phyloP scores from a whole-genome alignment of 768 basidiomycete genomes.

The Clavulina sp. region DNA sequence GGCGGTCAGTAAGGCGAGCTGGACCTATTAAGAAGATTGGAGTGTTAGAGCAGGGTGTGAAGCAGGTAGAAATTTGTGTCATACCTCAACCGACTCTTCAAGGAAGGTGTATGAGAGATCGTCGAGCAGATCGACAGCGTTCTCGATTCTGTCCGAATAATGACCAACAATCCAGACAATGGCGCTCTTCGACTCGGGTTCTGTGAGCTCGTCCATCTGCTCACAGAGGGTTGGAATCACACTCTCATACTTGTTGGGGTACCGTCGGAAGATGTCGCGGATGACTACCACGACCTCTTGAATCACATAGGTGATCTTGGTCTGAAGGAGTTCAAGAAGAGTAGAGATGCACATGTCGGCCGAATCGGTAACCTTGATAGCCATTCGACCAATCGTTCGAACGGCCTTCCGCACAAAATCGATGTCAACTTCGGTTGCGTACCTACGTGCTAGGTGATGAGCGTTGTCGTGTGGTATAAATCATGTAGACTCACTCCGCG shows the following conservation, averaged over 20 bases:
- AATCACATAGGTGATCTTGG: conserved; percentile 88
- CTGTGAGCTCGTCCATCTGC: conserved; percentile 79
- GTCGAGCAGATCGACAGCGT: conserved; percentile 88
- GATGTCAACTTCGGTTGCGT: conserved; percentile 94
- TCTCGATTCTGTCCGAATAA: conserved; percentile 88
- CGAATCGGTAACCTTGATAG: conserved; percentile 85
- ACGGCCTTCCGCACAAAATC: conserved; percentile 98
- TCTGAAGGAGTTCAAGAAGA: conserved; percentile 72
- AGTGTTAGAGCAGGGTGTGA: neutral
- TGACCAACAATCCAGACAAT: conserved; percentile 99
- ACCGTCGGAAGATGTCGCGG: conserved; percentile 93
- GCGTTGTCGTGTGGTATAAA: neutral
- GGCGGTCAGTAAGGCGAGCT: conserved; percentile 85
- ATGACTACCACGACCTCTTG: conserved; percentile 96
- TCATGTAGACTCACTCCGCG: conserved; percentile 50
- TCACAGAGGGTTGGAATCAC: conserved; percentile 89
- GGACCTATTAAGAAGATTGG: conserved; percentile 40
- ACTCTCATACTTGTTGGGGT: conserved; percentile 92
- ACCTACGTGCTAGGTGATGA: conserved; percentile 29
- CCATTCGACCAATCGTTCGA: conserved; percentile 89
- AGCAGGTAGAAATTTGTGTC: neutral
- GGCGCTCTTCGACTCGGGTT: conserved; percentile 90
- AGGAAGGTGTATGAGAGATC: conserved; percentile 76
- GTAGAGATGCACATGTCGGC: conserved; percentile 82
- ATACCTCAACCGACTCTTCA: conserved; percentile 85